Base-by-base conservation (phyloP, 768 basidiomycete species). In the Kwoniella botswanensis region DNA sequence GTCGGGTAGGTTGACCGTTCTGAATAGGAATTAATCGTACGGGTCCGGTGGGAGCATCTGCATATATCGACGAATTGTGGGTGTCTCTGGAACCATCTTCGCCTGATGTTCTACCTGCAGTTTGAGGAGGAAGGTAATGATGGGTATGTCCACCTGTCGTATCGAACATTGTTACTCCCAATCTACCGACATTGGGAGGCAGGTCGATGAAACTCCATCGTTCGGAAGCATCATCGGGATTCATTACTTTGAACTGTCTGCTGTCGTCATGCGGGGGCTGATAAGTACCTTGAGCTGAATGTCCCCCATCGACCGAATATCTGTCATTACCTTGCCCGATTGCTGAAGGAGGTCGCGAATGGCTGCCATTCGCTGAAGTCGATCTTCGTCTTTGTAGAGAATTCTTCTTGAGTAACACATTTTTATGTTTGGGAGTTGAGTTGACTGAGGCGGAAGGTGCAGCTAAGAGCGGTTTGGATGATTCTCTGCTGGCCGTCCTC, bases 351-450 rank as follows among this genome's bases (percentile, higher is more conserved):
- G 42, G 43, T 22, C 54, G 7, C 2, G 64, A 65, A 4, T 61
- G 42, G 22, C 1, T 52, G 17, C 53, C 50, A 13, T 67, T 44
- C 10, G 50, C 57, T 11, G 65, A 67, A 13, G 41, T 24, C 1
- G 59, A 62, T 56, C 62, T 41, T 18, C 55, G 35, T 13, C 65
- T 9, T 11, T 21, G 53, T 2, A 69, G 24, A 54, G 59, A 62
- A 41, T 65, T 70, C 55, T 75, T 72, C 65, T 75, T 72, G 15
- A 74, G 43, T 42, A 74, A 50, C 9, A 74, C 50, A 41, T 71
- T 71, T 22, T 63, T 54, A 12, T 59, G 70, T 52, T 64, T 43
- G 10, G 73, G 73, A 1, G 73, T 63, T 1, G 70, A 68, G 21
- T 68, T 58, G 1, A 46, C 42, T 7, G 73, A 74, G 18, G 54